Conservation (phyloP, 2,329 filamentous ascomycete genomes). For the Fusarium decemcellulare region DNA sequence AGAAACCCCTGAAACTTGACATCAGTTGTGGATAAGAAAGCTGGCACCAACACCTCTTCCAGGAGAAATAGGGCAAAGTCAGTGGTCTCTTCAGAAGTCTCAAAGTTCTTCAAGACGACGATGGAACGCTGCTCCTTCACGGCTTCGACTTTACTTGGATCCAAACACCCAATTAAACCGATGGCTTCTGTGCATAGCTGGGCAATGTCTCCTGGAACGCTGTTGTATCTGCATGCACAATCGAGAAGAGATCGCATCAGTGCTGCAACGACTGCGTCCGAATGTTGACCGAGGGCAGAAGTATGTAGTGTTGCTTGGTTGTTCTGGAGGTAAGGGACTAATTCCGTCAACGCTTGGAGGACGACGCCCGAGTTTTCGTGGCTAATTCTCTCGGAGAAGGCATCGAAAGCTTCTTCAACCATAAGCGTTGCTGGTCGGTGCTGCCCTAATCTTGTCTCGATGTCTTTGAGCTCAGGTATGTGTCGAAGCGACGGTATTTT, state of each 20-base stretch:
- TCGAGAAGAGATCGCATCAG: conserved; percentile 87
- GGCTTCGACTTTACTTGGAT: conserved; percentile 89
- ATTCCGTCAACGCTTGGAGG: conserved; percentile 82
- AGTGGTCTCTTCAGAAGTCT: conserved; percentile 80
- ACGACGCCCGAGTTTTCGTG: conserved; percentile 93
- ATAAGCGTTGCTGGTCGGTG: conserved; percentile 66
- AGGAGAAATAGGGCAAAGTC: conserved; percentile 90
- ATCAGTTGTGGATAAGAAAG: conserved; percentile 92
- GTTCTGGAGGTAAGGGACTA: conserved; percentile 78
- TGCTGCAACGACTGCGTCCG: conserved; percentile 79
- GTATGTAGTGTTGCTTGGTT: conserved; percentile 86
- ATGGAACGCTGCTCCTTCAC: conserved; percentile 85
- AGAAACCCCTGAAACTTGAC: conserved; percentile 91
- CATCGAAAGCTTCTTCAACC: conserved; percentile 73
- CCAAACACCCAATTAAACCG: conserved; percentile 90
- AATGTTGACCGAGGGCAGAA: conserved; percentile 86
- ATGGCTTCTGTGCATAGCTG: conserved; percentile 85
- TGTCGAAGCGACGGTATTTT: conserved; percentile 83
- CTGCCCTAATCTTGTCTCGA: conserved; percentile 75
- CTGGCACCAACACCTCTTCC: conserved; percentile 89
- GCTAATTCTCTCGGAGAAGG: conserved; percentile 80
- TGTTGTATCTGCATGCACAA: conserved; percentile 85
- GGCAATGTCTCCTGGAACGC: conserved; percentile 75
- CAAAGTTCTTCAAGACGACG: conserved; percentile 90
- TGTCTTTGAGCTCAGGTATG: conserved; percentile 77